Evolutionary conservation across 2,329 filamentous ascomycete species (phyloP).

Genomic region (Nothomitra cinnamomea): DNA sequence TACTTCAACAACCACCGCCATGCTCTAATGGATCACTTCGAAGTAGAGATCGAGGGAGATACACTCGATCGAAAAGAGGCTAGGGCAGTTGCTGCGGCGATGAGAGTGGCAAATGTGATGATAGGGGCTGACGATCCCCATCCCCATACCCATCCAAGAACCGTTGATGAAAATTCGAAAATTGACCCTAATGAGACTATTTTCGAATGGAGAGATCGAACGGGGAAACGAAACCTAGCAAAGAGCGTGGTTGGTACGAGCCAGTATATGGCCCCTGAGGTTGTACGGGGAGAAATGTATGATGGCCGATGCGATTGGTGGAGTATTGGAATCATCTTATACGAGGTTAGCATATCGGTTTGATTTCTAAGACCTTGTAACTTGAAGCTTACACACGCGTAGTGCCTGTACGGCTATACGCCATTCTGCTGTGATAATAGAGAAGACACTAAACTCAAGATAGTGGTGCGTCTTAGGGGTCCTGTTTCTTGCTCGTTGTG

Average conservation of each 20-base stretch:
- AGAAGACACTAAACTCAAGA: constrained; percentile 71
- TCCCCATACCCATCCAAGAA: constrained; percentile 21
- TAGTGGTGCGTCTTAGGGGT: constrained; percentile 39
- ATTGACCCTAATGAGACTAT: constrained; percentile 28
- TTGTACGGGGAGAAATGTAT: constrained; percentile 65
- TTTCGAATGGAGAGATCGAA: constrained; percentile 52
- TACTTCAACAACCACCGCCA: constrained; percentile 79
- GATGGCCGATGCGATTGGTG: constrained; percentile 94
- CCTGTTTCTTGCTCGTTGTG: not conserved
- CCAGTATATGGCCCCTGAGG: constrained; percentile 96
- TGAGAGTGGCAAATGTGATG: constrained; percentile 24
- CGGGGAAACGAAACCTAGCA: constrained; percentile 54
- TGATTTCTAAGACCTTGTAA: not conserved
- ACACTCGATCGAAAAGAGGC: constrained; percentile 45
- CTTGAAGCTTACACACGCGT: not conserved
- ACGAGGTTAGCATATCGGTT: constrained; percentile 38
- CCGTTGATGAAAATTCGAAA: constrained; percentile 14
- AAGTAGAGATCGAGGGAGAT: constrained; percentile 59
- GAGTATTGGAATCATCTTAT: constrained; percentile 89
- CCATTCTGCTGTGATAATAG: constrained; percentile 74
- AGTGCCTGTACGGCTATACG: constrained; percentile 79
- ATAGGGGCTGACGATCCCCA: constrained; percentile 23
- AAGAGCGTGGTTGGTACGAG: constrained; percentile 85
- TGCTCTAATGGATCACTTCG: constrained; percentile 57
- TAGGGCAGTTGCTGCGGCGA: constrained; percentile 23